Percentiles rank a stretch among this genome's conserved stretches.
Conservation (phyloP, 176 grass and related monocot genomes). For the Miscanthus lutarioriparius region DNA sequence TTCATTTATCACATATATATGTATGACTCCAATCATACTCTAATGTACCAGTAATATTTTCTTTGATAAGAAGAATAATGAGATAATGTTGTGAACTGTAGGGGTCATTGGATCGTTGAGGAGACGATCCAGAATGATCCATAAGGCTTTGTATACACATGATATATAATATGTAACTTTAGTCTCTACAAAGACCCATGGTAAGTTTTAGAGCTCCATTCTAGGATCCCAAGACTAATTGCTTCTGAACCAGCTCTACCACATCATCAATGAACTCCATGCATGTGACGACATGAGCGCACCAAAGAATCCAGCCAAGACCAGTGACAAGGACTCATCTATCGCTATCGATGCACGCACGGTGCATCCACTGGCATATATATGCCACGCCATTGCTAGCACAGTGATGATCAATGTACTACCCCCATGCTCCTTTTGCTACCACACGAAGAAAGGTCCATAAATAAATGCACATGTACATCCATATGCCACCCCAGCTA, state of each 20-base stretch:
- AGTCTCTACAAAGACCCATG: background rate
- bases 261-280: background rate
- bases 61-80: background rate
- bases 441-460: background rate
- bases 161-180: background rate
- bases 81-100: background rate
- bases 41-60: background rate
- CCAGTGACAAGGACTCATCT: background rate
- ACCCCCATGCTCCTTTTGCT: background rate
- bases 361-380: background rate
- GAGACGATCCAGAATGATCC: background rate
- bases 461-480: background rate
- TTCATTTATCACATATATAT: background rate
- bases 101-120: background rate
- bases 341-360: background rate
- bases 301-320: background rate
- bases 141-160: background rate
- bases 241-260: background rate
- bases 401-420: background rate
- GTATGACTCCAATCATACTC: background rate
- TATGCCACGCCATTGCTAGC: background rate
- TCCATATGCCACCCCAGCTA: background rate
- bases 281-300: background rate
- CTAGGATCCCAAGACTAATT: background rate
- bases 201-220: background rate